Evolutionary conservation across 2,329 filamentous ascomycete genomes (phyloP).

Genomic region (Botrytis paeoniae): DNA sequence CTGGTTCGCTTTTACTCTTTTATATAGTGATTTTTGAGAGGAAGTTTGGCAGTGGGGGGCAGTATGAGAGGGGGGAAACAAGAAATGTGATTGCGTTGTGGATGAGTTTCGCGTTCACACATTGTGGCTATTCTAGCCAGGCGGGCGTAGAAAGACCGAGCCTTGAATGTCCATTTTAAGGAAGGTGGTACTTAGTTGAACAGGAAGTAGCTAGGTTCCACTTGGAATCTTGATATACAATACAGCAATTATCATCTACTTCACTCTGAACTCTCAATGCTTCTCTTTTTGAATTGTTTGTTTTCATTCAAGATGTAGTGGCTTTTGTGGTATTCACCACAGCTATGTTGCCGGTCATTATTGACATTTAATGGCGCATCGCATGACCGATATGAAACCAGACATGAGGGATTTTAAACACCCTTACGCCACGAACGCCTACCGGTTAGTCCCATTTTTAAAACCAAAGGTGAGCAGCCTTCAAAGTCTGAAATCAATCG

Average conservation of each 20-base stretch:
- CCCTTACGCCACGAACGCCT: background rate
- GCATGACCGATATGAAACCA: background rate
- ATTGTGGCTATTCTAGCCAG: background rate
- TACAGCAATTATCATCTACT: background rate
- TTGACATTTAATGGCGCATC: background rate
- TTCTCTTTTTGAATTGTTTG: background rate
- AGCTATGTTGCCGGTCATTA: background rate
- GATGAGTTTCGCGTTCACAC: background rate
- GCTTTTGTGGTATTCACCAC: background rate
- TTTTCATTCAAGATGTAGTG: background rate
- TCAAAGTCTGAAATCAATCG: background rate
- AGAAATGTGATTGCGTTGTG: background rate
- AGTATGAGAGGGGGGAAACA: background rate
- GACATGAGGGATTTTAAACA: background rate
- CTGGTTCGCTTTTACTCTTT: background rate
- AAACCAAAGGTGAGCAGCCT: background rate
- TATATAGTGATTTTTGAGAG: background rate
- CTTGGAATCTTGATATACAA: background rate
- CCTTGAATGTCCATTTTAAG: background rate
- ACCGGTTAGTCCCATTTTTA: background rate
- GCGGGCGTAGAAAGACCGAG: too few relatives aligned
- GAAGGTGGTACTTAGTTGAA: background rate
- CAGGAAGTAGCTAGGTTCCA: background rate
- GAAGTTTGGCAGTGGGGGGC: background rate
- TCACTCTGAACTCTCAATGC: background rate